These are phyloP conservation scores for Talaromyces marneffei DNA, from an alignment of 2,329 filamentous ascomycete genomes.

Conservation along the genomic window DNA sequence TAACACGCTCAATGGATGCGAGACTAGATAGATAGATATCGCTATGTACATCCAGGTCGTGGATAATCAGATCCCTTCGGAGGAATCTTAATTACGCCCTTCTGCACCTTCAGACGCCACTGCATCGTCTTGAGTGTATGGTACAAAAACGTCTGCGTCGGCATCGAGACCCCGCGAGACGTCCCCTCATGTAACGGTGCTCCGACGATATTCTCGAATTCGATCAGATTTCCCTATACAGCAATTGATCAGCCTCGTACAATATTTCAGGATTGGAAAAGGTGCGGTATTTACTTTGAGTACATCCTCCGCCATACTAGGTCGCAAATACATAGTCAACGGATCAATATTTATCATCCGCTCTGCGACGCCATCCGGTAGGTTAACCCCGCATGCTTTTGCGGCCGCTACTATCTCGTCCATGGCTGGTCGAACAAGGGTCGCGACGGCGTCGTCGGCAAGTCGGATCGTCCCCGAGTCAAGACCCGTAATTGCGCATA, in stretches of 20 bases:
- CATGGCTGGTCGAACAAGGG: background rate
- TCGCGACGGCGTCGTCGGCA: background rate
- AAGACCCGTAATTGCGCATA: slow-evolving; percentile 2
- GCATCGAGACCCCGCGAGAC: background rate
- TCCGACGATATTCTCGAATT: background rate
- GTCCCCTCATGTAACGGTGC: background rate
- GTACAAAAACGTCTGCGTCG: background rate
- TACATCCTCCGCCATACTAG: background rate
- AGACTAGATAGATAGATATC: background rate
- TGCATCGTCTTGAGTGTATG: background rate
- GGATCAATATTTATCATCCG: background rate
- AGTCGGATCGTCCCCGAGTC: background rate
- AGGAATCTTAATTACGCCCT: background rate
- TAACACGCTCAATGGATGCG: background rate
- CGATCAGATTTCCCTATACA: background rate
- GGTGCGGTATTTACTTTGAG: background rate
- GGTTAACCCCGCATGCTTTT: background rate
- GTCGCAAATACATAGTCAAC: background rate
- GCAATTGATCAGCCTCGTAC: background rate
- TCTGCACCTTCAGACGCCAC: background rate
- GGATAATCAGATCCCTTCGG: background rate
- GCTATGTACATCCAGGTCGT: background rate
- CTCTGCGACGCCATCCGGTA: background rate
- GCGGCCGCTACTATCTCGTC: background rate
- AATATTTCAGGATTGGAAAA: background rate